phyloP scores from a whole-genome alignment of 176 grass and related monocot species.

The Carex scoparia region DNA sequence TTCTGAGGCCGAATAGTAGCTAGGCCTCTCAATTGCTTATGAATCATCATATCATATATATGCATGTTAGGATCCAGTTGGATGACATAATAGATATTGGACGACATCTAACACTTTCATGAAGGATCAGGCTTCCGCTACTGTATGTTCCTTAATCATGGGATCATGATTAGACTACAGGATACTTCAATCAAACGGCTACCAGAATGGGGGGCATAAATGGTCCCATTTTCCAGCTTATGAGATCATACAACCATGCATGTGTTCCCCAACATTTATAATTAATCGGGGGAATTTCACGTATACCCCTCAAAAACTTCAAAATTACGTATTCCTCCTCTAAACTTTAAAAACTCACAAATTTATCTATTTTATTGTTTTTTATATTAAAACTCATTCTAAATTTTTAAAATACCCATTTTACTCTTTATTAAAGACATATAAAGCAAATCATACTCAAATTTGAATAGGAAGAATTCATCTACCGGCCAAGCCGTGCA shows the following conservation, averaged over 20 bases:
- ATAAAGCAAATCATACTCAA: too few species aligned
- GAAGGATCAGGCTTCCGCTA: constrained; percentile 8
- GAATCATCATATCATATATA: neutral
- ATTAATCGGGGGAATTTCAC: neutral
- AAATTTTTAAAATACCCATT: too few species aligned
- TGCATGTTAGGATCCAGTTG: neutral
- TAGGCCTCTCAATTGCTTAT: neutral
- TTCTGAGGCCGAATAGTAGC: neutral
- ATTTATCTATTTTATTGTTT: too few species aligned
- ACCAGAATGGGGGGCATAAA: neutral
- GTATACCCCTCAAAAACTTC: too few species aligned
- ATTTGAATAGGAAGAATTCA: too few species aligned
- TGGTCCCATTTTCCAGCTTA: neutral
- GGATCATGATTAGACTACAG: constrained; percentile 11
- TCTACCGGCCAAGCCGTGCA: too few species aligned
- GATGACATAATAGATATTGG: neutral
- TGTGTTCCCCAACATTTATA: neutral
- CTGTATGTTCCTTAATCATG: constrained; percentile 4
- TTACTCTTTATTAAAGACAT: too few species aligned
- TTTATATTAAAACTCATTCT: too few species aligned
- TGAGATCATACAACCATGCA: constrained; percentile 1
- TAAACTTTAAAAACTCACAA: too few species aligned
- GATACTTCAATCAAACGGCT: neutral
- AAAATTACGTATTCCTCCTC: too few species aligned
- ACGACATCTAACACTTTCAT: neutral